Evolutionary conservation across 2,329 filamentous ascomycete species (phyloP).

Genomic region (Fusarium subglutinans): DNA sequence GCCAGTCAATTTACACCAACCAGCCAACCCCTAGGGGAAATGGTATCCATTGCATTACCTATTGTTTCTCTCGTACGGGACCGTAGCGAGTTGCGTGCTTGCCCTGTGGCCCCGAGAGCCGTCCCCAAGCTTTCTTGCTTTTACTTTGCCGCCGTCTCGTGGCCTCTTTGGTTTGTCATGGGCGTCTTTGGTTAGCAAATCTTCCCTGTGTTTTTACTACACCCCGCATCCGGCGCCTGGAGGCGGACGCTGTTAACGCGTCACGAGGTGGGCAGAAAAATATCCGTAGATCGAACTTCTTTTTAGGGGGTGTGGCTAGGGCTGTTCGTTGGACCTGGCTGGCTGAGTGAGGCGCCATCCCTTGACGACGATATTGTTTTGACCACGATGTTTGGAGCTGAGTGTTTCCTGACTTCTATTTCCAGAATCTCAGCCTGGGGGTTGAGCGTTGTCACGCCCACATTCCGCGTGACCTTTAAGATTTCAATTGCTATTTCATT

Average conservation of each 20-base stretch:
- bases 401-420: slow-evolving; percentile 8
- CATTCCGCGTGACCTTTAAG: slow-evolving; percentile 4
- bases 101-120: slow-evolving; percentile 20
- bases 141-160: slow-evolving; percentile 36
- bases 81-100: slow-evolving; percentile 25
- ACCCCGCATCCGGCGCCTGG: slow-evolving; percentile 43
- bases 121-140: slow-evolving; percentile 11
- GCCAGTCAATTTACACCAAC: slow-evolving; percentile 13
- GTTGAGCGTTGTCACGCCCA: slow-evolving; percentile 1
- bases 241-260: slow-evolving; percentile 35
- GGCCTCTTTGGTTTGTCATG: slow-evolving; percentile 42
- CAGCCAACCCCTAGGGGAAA: slow-evolving; percentile 33
- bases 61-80: background rate
- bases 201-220: slow-evolving; percentile 33
- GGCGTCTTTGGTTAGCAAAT: slow-evolving; percentile 41
- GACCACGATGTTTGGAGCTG: slow-evolving; percentile 19
- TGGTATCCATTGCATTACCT: slow-evolving; percentile 23
- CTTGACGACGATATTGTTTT: slow-evolving; percentile 7
- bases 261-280: slow-evolving; percentile 42
- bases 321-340: background rate
- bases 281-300: slow-evolving; percentile 11
- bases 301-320: slow-evolving; percentile 24
- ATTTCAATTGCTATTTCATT: background rate
- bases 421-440: background rate
- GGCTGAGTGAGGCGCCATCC: slow-evolving; percentile 10